Conservation (phyloP, 2,329 filamentous ascomycete species). For the Aspergillus novofumigatus region DNA sequence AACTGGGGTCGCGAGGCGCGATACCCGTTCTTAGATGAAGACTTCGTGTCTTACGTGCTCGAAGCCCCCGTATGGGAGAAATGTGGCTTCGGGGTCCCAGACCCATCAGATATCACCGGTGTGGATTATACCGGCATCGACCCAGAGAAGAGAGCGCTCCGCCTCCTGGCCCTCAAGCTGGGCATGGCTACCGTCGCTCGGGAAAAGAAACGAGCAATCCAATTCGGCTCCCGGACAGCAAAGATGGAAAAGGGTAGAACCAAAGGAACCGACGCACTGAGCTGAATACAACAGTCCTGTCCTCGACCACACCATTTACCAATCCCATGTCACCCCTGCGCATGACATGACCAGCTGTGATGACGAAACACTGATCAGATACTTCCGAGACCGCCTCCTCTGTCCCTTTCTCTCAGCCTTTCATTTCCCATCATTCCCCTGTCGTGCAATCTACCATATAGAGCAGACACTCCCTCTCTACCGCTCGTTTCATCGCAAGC, state of each 20-base stretch:
- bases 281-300: conserved; percentile 16
- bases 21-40: conserved; percentile 88
- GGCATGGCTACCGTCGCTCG: conserved; percentile 66
- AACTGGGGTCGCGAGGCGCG: conserved; percentile 85
- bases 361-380: conserved; percentile 40
- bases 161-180: conserved; percentile 70
- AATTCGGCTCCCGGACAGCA: conserved; percentile 76
- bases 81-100: conserved; percentile 69
- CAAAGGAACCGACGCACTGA: conserved; percentile 61
- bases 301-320: background rate
- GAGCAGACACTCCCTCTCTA: background rate
- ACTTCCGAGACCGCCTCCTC: conserved; percentile 34
- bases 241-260: conserved; percentile 68
- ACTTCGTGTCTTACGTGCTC: conserved; percentile 77
- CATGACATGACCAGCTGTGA: conserved; percentile 29
- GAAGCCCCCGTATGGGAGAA: conserved; percentile 73
- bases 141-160: conserved; percentile 73
- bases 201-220: conserved; percentile 93
- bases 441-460: background rate
- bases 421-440: conserved; percentile 2
- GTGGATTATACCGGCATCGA: conserved; percentile 49
- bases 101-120: conserved; percentile 11
- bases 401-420: conserved; percentile 1
- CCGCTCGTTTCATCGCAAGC: conserved; percentile 3
- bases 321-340: background rate